Evolutionary conservation across 2,329 filamentous ascomycete species (phyloP).

Genomic region (Ustulina deusta): DNA sequence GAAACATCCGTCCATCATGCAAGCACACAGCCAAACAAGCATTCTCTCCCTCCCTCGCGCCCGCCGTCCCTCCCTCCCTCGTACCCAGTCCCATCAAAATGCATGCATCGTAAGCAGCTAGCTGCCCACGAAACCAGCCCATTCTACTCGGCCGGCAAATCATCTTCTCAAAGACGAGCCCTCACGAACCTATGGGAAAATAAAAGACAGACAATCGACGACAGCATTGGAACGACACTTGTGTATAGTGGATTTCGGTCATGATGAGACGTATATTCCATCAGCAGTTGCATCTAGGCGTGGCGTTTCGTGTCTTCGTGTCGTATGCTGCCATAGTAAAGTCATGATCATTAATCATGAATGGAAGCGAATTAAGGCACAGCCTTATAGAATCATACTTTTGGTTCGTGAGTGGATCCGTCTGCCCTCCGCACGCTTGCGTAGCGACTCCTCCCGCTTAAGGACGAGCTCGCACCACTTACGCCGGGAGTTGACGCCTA

Average conservation of each 20-base stretch:
- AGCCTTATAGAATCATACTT: slow-evolving; percentile 64
- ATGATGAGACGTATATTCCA: slow-evolving; percentile 17
- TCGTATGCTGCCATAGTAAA: slow-evolving; percentile 17
- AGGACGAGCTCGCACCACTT: slow-evolving; percentile 78
- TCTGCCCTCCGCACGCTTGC: slow-evolving; percentile 64
- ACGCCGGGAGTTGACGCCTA: slow-evolving; percentile 58
- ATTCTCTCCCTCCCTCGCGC: slow-evolving; percentile 2
- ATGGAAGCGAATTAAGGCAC: slow-evolving; percentile 37
- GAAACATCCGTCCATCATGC: slow-evolving; percentile 28
- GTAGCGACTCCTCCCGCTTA: slow-evolving; percentile 71
- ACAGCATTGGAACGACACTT: slow-evolving; percentile 7
- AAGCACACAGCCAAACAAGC: slow-evolving; percentile 21
- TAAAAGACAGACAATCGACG: slow-evolving; percentile 12
- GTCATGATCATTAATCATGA: slow-evolving; percentile 42
- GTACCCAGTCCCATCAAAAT: slow-evolving; percentile 16
- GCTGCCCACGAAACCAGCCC: slow-evolving; percentile 8
- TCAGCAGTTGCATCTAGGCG: slow-evolving; percentile 16
- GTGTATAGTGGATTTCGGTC: slow-evolving; percentile 3
- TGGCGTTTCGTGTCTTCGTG: slow-evolving; percentile 32
- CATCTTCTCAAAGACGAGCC: neutral
- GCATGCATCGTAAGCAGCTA: slow-evolving; percentile 11
- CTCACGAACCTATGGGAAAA: neutral
- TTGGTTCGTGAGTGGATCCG: slow-evolving; percentile 68
- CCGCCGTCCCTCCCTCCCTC: neutral
- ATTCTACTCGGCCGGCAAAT: slow-evolving; percentile 16